Evolutionary conservation across 2,329 filamentous ascomycete species (phyloP).

Genomic region (Aspergillus luchuensis): DNA sequence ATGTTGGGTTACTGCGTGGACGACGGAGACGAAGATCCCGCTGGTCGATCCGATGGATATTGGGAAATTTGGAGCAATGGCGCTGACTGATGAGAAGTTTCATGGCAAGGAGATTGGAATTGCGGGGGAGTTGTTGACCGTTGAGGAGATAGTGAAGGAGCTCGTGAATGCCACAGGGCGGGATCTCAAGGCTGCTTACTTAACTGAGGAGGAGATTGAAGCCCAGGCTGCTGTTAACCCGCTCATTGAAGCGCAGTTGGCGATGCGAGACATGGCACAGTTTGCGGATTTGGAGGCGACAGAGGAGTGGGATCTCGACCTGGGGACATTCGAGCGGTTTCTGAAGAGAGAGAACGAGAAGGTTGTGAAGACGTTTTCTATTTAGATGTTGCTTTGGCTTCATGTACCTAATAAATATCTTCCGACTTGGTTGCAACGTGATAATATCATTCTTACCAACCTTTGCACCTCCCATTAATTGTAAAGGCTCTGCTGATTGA

Average conservation of each 20-base stretch:
- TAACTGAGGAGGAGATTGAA: slow-evolving; percentile 48
- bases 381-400: background rate
- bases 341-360: slow-evolving; percentile 43
- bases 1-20: slow-evolving; percentile 42
- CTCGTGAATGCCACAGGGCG: slow-evolving; percentile 39
- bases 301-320: slow-evolving; percentile 43
- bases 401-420: background rate
- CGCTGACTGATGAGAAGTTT: slow-evolving; percentile 48
- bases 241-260: slow-evolving; percentile 43
- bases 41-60: slow-evolving; percentile 54
- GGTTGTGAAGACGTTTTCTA: slow-evolving; percentile 21
- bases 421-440: background rate
- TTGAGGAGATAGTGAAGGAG: slow-evolving; percentile 40
- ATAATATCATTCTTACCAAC: background rate
- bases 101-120: slow-evolving; percentile 44
- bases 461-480: too few species aligned
- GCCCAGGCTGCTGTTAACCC: slow-evolving; percentile 38
- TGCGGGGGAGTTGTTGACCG: slow-evolving; percentile 44
- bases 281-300: slow-evolving; percentile 38
- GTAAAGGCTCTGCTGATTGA: too few species aligned
- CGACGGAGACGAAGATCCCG: slow-evolving; percentile 41
- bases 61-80: slow-evolving; percentile 48
- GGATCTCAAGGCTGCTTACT: slow-evolving; percentile 40
- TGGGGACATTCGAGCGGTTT: slow-evolving; percentile 50
- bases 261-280: slow-evolving; percentile 38